These are phyloP conservation scores for Rhodotorula sp. DNA, from an alignment of 1,284 basidiomycete genomes.

Conservation along the genomic window DNA sequence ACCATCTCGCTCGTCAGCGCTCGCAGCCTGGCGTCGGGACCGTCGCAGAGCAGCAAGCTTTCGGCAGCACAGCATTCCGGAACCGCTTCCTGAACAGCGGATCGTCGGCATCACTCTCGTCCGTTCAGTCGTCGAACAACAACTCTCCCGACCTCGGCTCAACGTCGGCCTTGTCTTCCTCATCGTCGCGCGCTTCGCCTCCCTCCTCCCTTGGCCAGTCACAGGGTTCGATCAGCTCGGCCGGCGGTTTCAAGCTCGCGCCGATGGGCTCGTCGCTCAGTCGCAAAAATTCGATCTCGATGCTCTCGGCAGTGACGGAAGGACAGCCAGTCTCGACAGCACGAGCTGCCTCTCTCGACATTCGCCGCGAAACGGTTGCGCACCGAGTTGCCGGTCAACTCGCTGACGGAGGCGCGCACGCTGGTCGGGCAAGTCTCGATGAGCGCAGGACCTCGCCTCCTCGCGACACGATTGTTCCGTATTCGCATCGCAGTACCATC, in stretches of 20 bases:
- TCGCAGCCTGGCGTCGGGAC: not conserved
- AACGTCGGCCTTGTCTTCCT: not conserved
- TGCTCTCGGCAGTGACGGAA: constrained; percentile 11
- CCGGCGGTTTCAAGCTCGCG: constrained; percentile 11
- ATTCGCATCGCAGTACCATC: constrained; percentile 8
- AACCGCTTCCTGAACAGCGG: constrained; percentile 30
- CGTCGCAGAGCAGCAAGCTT: constrained; percentile 6
- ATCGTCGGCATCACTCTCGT: not conserved
- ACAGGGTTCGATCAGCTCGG: not conserved
- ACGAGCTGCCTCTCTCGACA: constrained; percentile 5
- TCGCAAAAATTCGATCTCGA: constrained; percentile 21
- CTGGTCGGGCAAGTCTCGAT: constrained; percentile 10
- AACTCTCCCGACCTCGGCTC: constrained; percentile 27
- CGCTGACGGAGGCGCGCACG: not conserved
- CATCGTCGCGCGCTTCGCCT: not conserved
- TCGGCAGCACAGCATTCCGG: constrained; percentile 30
- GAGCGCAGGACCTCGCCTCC: constrained; percentile 11
- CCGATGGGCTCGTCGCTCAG: constrained; percentile 14
- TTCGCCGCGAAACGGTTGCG: constrained; percentile 2
- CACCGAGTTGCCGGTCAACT: constrained; percentile 4
- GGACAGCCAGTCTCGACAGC: not conserved
- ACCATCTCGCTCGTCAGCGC: not conserved
- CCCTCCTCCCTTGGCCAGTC: not conserved
- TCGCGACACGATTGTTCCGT: constrained; percentile 19
- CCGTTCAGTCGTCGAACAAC: not conserved